Percentiles rank a stretch among this genome's conserved stretches.
These are phyloP conservation scores for Climacium dendroides DNA, from an alignment of 225 moss, liverwort and hornwort species.

Conservation along the genomic window DNA sequence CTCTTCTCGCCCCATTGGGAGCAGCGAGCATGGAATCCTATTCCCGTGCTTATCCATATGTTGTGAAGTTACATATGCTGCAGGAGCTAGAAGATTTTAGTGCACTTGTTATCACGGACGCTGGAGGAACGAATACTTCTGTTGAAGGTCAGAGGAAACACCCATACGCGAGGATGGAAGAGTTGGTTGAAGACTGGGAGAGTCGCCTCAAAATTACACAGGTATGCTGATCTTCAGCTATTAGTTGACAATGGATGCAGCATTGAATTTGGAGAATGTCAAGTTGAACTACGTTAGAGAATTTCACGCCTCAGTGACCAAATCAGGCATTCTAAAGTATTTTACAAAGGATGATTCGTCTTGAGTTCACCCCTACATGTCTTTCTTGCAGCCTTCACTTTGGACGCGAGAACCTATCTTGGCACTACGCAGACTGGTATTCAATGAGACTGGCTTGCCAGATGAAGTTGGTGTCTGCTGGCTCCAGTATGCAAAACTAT, in stretches of 20 bases:
- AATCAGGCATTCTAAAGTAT: not conserved
- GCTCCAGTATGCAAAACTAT: constrained; percentile 98
- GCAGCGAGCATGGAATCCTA: constrained; percentile 99
- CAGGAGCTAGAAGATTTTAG: constrained; percentile 95
- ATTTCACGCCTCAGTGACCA: not conserved
- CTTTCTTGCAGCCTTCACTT: constrained; percentile 55
- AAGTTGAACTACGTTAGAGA: not conserved
- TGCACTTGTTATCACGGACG: constrained; percentile 50
- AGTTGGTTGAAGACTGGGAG: constrained; percentile 92
- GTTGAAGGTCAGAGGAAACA: constrained; percentile 47
- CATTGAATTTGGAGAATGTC: not conserved
- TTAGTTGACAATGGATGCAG: not conserved
- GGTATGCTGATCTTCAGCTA: constrained; percentile 2
- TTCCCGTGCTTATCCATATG: constrained; percentile 88
- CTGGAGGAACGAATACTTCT: constrained; percentile 10
- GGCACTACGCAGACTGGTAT: constrained; percentile 79
- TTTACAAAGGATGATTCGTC: not conserved
- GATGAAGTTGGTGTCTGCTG: constrained; percentile 97
- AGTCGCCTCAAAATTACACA: constrained; percentile 86
- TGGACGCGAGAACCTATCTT: constrained; percentile 95
- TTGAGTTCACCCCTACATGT: not conserved
- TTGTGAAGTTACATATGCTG: constrained; percentile 95
- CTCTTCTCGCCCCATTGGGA: constrained; percentile 83
- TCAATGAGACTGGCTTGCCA: constrained; percentile 57
- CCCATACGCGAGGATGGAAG: constrained; percentile 50